These are phyloP conservation scores for Starmerella scarabaei DNA, from an alignment of 805 yeast species.

Conservation along the genomic window DNA sequence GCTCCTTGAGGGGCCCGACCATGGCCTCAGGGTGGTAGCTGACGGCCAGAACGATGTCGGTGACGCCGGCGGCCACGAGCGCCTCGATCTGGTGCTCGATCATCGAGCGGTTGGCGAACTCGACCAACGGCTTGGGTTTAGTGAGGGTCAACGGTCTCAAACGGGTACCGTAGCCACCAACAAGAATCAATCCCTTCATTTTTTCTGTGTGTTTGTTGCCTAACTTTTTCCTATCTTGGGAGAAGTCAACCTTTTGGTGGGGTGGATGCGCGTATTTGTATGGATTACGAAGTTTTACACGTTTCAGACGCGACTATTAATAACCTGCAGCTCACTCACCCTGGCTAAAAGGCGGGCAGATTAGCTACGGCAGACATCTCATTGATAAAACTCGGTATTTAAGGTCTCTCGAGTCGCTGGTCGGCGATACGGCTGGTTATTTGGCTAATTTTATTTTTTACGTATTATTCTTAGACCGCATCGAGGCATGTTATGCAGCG, in stretches of 20 bases:
- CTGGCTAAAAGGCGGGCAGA: too few relatives aligned
- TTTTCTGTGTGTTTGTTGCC: neutral
- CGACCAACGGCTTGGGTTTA: slow-evolving; percentile 91
- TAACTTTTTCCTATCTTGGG: too few relatives aligned
- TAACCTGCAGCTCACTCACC: too few relatives aligned
- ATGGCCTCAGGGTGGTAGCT: slow-evolving; percentile 99
- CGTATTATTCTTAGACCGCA: too few relatives aligned
- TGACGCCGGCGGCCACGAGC: slow-evolving; percentile 94
- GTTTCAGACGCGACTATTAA: slow-evolving; percentile 15
- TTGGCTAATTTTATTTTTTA: too few relatives aligned
- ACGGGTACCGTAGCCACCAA: slow-evolving; percentile 99
- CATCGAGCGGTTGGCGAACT: slow-evolving; percentile 98
- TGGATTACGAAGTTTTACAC: slow-evolving; percentile 13
- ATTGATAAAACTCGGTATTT: too few relatives aligned
- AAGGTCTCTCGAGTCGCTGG: too few relatives aligned
- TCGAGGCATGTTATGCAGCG: too few relatives aligned
- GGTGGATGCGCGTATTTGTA: neutral
- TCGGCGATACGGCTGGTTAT: too few relatives aligned
- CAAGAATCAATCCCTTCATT: slow-evolving; percentile 92
- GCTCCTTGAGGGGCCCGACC: slow-evolving; percentile 86
- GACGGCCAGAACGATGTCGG: slow-evolving; percentile 95
- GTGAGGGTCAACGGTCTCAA: slow-evolving; percentile 96
- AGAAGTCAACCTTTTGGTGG: neutral
- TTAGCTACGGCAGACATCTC: too few relatives aligned
- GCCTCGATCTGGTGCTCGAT: slow-evolving; percentile 98